Evolutionary conservation across 148 eudicot species (phyloP), one percentile per base, ranked within the genome.

Genomic region (Rhododendron vialii): DNA sequence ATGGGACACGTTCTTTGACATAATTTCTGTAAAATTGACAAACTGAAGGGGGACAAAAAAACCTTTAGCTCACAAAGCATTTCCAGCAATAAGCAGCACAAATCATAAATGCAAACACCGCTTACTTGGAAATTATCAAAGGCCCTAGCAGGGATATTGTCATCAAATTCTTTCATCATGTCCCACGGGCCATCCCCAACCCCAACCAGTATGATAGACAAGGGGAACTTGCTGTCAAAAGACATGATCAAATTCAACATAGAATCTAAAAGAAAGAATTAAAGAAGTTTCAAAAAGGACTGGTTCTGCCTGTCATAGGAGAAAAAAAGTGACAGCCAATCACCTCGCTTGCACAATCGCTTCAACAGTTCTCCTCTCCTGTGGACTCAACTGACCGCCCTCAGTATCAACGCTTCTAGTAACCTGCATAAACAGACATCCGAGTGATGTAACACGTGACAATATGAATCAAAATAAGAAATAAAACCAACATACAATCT

Each of bases 151-250:
- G 98, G 98, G 77, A 97, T 95, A 82, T 97, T 97, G 89, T 95
- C 99, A 82, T 95, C 99, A 85, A 97, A 97, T 85, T 97, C 98
- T 89, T 88, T 93, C 99, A 97, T 97, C 96, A 90, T 95, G 88
- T 97, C 99, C 99, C 98, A 97, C 10, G 99, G 98, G 30, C 99
- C 99, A 92, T 97, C 99, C 85, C 98, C 99, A 57, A 97, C 99
- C 85, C 99, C 99, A 85, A 97, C 99, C 88, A 97, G 88, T 85
- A 97, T 89, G 87, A 97, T 95, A 75, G 99, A 97, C 59, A 97
- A 92, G 74, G 99, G 98, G 80, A 93, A 90, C 85, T 97, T 93
- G 94, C 99, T 97, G 93, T 75, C 87, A 76, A 36, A 89, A 82
- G 50, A 80, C 28, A 82, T 35, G 50, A 77, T 76, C 2, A 18